Conservation (phyloP, 768 basidiomycete species). For the Paxillus ammoniavirescens region DNA sequence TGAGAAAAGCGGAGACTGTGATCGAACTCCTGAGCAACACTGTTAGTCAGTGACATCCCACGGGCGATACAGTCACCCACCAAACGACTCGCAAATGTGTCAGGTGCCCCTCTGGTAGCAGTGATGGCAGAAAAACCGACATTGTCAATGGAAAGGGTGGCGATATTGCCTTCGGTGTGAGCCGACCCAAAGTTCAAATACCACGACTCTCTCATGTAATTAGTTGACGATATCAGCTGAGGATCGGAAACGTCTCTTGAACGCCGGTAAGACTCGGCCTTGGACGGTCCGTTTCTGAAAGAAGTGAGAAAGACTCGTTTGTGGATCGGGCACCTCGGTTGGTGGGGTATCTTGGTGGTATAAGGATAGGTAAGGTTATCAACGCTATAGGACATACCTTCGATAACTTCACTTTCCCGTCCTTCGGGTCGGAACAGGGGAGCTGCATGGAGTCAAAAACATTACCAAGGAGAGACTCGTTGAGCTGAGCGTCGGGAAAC, state of each 20-base stretch:
- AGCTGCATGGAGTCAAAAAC: conserved; percentile 16
- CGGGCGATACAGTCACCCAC: background rate
- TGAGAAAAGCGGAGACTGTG: background rate
- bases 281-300: background rate
- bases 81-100: background rate
- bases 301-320: conserved; percentile 1
- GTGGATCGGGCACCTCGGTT: background rate
- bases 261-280: background rate
- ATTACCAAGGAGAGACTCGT: conserved; percentile 19
- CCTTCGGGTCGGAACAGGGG: conserved; percentile 9
- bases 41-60: background rate
- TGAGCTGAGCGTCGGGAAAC: conserved; percentile 19
- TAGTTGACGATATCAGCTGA: conserved; percentile 17
- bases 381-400: conserved; percentile 8
- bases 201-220: conserved; percentile 18
- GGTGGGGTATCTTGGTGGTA: background rate
- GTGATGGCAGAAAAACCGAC: background rate
- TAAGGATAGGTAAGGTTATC: background rate
- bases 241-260: conserved; percentile 25
- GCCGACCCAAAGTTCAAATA: conserved; percentile 8
- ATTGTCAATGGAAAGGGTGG: conserved; percentile 1
- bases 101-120: background rate
- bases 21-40: background rate
- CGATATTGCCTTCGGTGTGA: conserved; percentile 10
- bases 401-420: background rate